These are phyloP conservation scores for Cystobasidium slooffiae DNA, from an alignment of 1,284 basidiomycete genomes.

Conservation along the genomic window DNA sequence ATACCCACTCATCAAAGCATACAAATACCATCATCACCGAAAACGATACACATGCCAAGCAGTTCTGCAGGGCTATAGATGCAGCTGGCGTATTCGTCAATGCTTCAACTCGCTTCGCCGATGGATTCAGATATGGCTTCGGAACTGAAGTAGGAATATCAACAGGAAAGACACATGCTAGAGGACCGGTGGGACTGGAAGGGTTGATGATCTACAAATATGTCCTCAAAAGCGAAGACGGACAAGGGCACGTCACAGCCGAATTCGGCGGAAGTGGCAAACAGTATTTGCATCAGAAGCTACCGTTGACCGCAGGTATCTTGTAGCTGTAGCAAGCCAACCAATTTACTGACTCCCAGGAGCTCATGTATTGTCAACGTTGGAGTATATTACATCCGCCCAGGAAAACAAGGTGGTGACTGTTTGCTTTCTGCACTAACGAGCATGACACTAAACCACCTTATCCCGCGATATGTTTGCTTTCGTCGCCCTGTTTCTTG, in stretches of 20 bases:
- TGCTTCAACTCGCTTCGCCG: slow-evolving; percentile 91
- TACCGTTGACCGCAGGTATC: slow-evolving; percentile 23
- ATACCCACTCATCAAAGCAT: slow-evolving; percentile 89
- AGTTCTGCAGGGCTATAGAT: slow-evolving; percentile 85
- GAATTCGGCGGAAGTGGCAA: slow-evolving; percentile 83
- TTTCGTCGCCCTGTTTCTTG: too few species aligned
- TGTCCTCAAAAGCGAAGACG: slow-evolving; percentile 74
- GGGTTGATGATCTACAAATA: slow-evolving; percentile 89
- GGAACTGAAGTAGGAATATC: slow-evolving; percentile 98
- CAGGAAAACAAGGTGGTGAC: too few species aligned
- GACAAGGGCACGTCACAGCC: slow-evolving; percentile 74
- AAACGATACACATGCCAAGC: slow-evolving; percentile 66
- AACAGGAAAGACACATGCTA: slow-evolving; percentile 93
- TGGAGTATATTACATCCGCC: too few species aligned
- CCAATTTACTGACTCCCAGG: neutral
- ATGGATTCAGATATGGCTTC: slow-evolving; percentile 95
- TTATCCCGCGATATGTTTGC: too few species aligned
- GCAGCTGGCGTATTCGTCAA: slow-evolving; percentile 94
- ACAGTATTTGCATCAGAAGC: slow-evolving; percentile 69
- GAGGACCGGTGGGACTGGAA: slow-evolving; percentile 87
- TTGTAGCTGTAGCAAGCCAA: slow-evolving; percentile 8
- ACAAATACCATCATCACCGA: slow-evolving; percentile 95
- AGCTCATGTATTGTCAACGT: too few species aligned
- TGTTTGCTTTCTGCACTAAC: too few species aligned
- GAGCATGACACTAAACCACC: too few species aligned